Conservation (phyloP, 83 land plant genomes). For the Thuja plicata region DNA sequence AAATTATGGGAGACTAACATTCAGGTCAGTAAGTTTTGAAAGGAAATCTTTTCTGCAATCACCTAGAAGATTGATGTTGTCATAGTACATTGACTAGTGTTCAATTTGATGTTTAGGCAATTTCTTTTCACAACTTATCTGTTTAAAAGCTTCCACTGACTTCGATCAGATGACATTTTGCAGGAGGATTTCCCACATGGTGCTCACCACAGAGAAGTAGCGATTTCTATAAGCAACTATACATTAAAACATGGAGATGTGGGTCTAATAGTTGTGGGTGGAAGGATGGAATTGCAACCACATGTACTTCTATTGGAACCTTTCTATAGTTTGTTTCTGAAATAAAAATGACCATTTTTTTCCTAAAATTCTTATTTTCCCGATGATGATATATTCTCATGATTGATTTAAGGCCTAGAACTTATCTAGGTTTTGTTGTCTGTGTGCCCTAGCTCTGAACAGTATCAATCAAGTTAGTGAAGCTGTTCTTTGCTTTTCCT, state of each 20-base stretch:
- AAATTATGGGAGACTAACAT: constrained; percentile 92
- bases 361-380: background rate
- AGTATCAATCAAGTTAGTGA: background rate
- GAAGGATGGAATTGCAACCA: constrained; percentile 94
- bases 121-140: background rate
- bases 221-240: constrained; percentile 87
- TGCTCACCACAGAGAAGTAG: constrained; percentile 88
- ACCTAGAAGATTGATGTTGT: background rate
- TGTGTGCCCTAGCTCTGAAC: background rate
- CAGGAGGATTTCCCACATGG: constrained; percentile 95
- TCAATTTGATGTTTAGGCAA: background rate
- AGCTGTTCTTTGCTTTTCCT: background rate
- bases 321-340: constrained; percentile 6
- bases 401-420: background rate
- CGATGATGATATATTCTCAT: background rate
- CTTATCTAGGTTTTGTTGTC: background rate
- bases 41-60: background rate
- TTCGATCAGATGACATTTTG: background rate
- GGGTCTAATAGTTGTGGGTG: constrained; percentile 91
- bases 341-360: background rate
- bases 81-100: constrained; percentile 3
- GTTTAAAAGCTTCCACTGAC: background rate
- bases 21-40: constrained; percentile 46
- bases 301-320: constrained; percentile 54
- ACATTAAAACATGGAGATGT: constrained; percentile 92